Base-by-base conservation (phyloP, 495 filamentous ascomycete genomes). In the Aspergillus coremiiformis region DNA sequence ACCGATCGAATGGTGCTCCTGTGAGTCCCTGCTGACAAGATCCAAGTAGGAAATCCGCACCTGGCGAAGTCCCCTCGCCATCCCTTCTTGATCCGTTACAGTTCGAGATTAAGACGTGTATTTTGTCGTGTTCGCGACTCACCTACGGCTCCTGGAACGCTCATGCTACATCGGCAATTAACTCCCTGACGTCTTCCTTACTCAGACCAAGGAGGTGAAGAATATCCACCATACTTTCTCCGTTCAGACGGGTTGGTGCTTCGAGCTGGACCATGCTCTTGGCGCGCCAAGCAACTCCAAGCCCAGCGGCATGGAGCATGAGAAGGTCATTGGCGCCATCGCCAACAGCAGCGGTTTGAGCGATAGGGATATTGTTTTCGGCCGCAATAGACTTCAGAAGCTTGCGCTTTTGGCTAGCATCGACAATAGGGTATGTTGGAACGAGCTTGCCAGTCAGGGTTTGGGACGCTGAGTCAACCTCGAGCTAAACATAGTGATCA, bases 271-370 rank as follows among this genome's bases (percentile, higher is more conserved):
- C 93, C 57, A 80, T 82, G 46, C 85, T 85, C 74, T 98, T 98
- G 21, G 93, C 93, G 66, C 90, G 87, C 80, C 90, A 95, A 12
- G 93, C 93, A 33, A 97, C 83, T 5, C 93, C 93, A 50, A 96
- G 68, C 5, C 92, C 93, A 15, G 93, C 92, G 44, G 82, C 82
- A 23, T 79, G 76, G 70, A 98, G 87, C 93, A 98, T 98, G 37
- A 86, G 76, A 32, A 98, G 73, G 61, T 98, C 93, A 60, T 98
- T 98, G 33, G 93, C 91, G 21, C 93, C 93, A 61, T 98, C 93
- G 11, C 93, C 93, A 1, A 96, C 84, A 9, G 89, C 87, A 23
- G 96, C 70, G 11, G 87, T 84, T 67, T 94, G 85, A n/a, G 83
- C 74, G 14, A 91, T 66, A 1, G 80, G 62, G 39, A 95, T 83